These are phyloP conservation scores for Colletotrichum godetiae DNA, from an alignment of 2,329 filamentous ascomycete species.

Conservation along the genomic window DNA sequence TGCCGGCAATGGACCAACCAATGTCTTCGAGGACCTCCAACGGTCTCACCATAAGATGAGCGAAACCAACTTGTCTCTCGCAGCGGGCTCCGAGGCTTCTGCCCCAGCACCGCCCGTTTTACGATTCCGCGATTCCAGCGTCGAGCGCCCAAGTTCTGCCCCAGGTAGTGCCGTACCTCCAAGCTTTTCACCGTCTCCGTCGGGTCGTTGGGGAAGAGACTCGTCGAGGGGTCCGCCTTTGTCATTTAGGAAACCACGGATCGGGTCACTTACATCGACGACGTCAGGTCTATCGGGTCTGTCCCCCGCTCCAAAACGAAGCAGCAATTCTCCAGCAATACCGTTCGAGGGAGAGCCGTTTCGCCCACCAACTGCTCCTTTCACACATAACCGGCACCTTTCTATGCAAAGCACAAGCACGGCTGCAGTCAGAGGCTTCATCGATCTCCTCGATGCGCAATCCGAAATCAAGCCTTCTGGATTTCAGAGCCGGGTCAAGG, in stretches of 20 bases:
- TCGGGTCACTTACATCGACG: conserved; percentile 22
- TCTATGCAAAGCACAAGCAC: conserved; percentile 47
- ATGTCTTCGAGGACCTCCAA: conserved; percentile 49
- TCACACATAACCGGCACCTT: conserved; percentile 42
- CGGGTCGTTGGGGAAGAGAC: conserved; percentile 32
- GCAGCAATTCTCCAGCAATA: not conserved
- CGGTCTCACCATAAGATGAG: conserved; percentile 45
- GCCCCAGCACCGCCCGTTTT: conserved; percentile 45
- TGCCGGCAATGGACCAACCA: conserved; percentile 51
- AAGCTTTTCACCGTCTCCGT: conserved; percentile 3
- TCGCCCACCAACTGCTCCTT: conserved; percentile 37
- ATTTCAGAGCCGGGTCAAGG: conserved; percentile 60
- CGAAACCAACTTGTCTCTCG: conserved; percentile 39
- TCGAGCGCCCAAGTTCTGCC: conserved; percentile 52
- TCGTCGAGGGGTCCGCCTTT: conserved; percentile 35
- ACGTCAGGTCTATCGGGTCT: not conserved
- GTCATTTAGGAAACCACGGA: conserved; percentile 32
- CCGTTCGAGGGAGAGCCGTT: conserved; percentile 19
- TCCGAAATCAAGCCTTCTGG: conserved; percentile 61
- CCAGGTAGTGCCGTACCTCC: conserved; percentile 37
- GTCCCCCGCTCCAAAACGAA: conserved; percentile 12
- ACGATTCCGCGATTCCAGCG: conserved; percentile 41
- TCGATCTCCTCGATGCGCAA: conserved; percentile 70
- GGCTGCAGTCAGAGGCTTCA: conserved; percentile 44
- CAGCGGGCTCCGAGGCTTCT: conserved; percentile 39